Evolutionary conservation across 1,284 basidiomycete species (phyloP), one percentile per base, ranked within the genome.

Genomic region (Ceratobasidium sp.): DNA sequence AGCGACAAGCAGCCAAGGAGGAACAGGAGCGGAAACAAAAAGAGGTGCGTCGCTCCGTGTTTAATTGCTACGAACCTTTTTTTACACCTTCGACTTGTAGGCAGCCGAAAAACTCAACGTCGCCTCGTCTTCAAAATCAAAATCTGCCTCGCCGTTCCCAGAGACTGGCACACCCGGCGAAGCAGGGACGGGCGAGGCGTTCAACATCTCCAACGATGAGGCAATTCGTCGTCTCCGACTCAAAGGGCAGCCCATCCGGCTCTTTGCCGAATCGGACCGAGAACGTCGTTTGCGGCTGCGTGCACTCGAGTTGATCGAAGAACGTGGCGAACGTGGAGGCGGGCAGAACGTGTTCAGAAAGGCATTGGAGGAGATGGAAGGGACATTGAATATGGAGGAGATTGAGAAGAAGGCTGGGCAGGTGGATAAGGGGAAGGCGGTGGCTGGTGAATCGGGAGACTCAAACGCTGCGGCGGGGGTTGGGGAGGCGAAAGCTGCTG

Each of bases 251-350:
- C 98, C 98, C 1, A 94, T 99, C 76, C 90, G 96, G 9, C 86
- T 99, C 1, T 99, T 99, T 81, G 98, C 92, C 53, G 98, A 99
- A 82, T 90, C 92, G 0, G 97, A 99, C 84, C 95, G 95, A 83
- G 98, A 99, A 62, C 88, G 97, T 9, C 86, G 96, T 50, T 84
- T 99, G 29, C 91, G 98, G 19, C 83, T 99, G 29, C 90, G 97
- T 73, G 96, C 97, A 0, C 85, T 99, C 17, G 97, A 99, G 82
- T 88, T 99, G 62, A 93, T 98, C 76, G 97, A 98, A 80, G 94
- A 96, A 82, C 91, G 93, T 75, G 93, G 90, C 6, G 76, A 78
- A 31, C 89, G 90, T 73, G 90, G 90, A 45, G 77, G 76, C 1
- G 93, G 93, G 0, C 90, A 95, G 81, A 98, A 99, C 81, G 98